Percentiles rank a stretch among this genome's conserved stretches.
These are phyloP conservation scores for Leccinum imitatum DNA, from an alignment of 768 basidiomycete species.

Conservation along the genomic window DNA sequence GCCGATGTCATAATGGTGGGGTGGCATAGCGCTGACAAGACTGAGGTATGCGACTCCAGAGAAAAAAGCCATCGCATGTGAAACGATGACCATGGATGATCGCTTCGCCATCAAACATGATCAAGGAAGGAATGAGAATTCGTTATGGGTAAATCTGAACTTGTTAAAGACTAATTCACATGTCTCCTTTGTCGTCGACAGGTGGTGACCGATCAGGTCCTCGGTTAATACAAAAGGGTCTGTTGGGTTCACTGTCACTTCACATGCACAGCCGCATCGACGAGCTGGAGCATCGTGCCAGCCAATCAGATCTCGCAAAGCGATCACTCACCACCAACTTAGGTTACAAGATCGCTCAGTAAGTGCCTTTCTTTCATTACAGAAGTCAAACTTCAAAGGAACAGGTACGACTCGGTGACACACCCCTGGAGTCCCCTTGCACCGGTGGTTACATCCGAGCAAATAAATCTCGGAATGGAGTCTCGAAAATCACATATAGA, in stretches of 20 bases:
- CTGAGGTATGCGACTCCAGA: not conserved
- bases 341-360: not conserved
- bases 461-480: not conserved
- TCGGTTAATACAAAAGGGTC: not conserved
- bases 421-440: not conserved
- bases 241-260: not conserved
- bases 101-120: conserved; percentile 18
- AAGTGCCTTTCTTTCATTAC: too few species aligned
- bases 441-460: not conserved
- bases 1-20: not conserved
- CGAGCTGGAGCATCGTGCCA: not conserved
- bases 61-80: not conserved
- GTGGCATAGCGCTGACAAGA: not conserved
- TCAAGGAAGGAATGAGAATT: not conserved
- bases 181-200: not conserved
- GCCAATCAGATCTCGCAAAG: not conserved
- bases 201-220: not conserved
- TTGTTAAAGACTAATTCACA: not conserved
- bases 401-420: not conserved
- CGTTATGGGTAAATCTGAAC: not conserved
- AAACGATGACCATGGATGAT: conserved; percentile 16
- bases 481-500: not conserved
- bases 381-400: not conserved
- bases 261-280: not conserved
- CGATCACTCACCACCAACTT: not conserved